phyloP scores from a whole-genome alignment of 2,329 filamentous ascomycete genomes.

The Sporothrix brunneoviolacea region DNA sequence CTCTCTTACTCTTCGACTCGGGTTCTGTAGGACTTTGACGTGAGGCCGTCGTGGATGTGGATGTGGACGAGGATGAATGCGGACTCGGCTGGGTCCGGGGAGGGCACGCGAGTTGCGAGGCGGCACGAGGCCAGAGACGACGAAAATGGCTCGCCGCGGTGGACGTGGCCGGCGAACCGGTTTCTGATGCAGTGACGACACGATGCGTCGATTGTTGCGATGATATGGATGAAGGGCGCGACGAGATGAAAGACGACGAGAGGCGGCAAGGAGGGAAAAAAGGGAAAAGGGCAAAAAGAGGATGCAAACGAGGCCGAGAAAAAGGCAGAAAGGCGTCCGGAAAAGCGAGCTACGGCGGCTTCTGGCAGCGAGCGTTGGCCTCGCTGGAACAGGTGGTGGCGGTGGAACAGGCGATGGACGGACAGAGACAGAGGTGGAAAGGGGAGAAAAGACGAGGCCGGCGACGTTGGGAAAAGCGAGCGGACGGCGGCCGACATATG shows the following conservation, averaged over 20 bases:
- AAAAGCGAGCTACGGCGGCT: neutral
- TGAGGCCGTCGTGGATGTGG: neutral
- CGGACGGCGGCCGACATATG: conserved; percentile 14
- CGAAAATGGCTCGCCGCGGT: neutral
- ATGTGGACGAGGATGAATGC: no score
- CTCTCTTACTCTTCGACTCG: conserved; percentile 7
- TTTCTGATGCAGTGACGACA: no score
- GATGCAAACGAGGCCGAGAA: neutral
- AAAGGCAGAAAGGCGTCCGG: neutral
- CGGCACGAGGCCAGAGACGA: neutral
- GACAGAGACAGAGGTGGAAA: conserved; percentile 3
- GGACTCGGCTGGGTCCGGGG: conserved; percentile 3
- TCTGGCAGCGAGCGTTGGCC: conserved; percentile 1
- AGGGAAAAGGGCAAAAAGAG: no score
- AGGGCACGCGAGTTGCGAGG: neutral
- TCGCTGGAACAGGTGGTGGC: conserved; percentile 2
- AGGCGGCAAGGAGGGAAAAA: no score
- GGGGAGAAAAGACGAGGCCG: conserved; percentile 4
- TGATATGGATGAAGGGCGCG: neutral
- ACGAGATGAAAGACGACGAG: conserved; percentile 1
- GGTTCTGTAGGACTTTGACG: conserved; percentile 9
- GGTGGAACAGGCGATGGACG: no score
- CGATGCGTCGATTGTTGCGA: neutral
- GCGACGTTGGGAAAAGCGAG: conserved; percentile 9
- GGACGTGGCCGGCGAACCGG: no score